These are phyloP conservation scores for Metschnikowia matae DNA, from an alignment of 805 yeast genomes.

Conservation along the genomic window DNA sequence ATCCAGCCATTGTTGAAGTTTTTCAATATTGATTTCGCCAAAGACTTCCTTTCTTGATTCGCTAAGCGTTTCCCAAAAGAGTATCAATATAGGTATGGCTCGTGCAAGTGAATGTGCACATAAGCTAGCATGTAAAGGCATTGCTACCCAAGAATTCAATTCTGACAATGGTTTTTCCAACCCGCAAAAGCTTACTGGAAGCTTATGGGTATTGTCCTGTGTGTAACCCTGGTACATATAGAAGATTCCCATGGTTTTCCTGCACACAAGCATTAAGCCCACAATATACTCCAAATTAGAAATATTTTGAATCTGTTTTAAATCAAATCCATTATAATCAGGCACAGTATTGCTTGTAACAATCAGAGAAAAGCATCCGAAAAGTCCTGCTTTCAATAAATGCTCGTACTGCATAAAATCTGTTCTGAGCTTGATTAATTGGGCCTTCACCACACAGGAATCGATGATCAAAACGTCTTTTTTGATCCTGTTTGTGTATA, in stretches of 20 bases:
- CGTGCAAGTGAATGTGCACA: conserved; percentile 2
- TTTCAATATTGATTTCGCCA: not conserved
- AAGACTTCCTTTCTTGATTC: not conserved
- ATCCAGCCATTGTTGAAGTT: not conserved
- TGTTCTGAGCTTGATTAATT: conserved; percentile 18
- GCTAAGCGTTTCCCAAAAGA: not conserved
- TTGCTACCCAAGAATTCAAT: not conserved
- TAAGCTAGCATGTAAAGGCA: not conserved
- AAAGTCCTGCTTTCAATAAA: not conserved
- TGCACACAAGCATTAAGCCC: not conserved
- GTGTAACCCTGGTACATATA: not conserved
- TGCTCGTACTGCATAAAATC: not conserved
- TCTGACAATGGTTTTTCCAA: not conserved
- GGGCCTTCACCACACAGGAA: conserved; percentile 29
- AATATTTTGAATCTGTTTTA: not conserved
- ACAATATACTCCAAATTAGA: not conserved
- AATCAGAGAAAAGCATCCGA: not conserved
- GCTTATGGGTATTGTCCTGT: not conserved
- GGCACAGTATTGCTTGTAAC: not conserved
- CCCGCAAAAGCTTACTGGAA: not conserved
- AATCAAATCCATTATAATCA: not conserved
- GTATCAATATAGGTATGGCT: not conserved
- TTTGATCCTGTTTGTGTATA: conserved; percentile 6
- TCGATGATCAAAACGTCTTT: conserved; percentile 30
- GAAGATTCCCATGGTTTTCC: not conserved